phyloP scores from a whole-genome alignment of 176 grass and related monocot genomes.

The Ensete ventricosum region DNA sequence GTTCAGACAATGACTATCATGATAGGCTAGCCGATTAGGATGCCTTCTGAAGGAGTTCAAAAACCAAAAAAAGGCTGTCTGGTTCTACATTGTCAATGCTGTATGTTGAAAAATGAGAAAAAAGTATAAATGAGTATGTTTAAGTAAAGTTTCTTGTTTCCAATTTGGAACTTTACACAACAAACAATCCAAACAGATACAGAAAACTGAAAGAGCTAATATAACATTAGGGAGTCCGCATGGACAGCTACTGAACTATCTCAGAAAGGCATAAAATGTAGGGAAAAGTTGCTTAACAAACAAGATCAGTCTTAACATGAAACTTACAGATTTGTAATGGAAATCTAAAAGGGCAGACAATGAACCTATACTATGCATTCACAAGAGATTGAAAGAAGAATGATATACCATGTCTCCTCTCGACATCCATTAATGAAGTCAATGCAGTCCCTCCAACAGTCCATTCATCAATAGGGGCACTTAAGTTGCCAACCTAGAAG shows the following conservation, averaged over 20 bases:
- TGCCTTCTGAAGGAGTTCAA: too few species aligned
- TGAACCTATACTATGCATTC: not conserved
- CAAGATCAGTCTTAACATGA: not conserved
- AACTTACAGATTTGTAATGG: not conserved
- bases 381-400: constrained; percentile 1
- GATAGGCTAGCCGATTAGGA: too few species aligned
- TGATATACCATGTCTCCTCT: constrained; percentile 78
- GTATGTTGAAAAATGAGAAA: too few species aligned
- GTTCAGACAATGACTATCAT: too few species aligned
- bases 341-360: too few species aligned
- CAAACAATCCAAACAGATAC: too few species aligned
- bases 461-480: constrained; percentile 85
- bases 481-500: constrained; percentile 72
- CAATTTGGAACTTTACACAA: not conserved
- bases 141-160: not conserved
- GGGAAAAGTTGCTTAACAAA: not conserved
- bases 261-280: not conserved
- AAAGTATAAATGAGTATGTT: too few species aligned
- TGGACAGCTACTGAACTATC: too few species aligned
- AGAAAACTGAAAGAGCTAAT: not conserved
- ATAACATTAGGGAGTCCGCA: too few species aligned
- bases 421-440: constrained; percentile 95
- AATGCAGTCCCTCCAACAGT: constrained; percentile 94
- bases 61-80: too few species aligned
- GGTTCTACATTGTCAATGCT: too few species aligned